Conservation (phyloP, 352 stramenopile genomes). For the Pythium myriotylum region DNA sequence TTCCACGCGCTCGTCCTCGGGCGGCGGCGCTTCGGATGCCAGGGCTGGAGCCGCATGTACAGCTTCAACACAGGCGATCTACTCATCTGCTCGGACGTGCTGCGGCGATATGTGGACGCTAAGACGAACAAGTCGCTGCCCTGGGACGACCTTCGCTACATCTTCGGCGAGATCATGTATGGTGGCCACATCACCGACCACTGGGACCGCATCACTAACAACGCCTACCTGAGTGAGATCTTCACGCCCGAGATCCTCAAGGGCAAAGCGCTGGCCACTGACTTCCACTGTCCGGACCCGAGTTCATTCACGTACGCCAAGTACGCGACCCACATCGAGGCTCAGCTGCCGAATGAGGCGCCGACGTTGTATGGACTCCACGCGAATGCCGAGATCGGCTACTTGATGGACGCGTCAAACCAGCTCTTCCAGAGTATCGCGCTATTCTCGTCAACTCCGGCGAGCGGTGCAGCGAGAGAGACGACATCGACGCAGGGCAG, state of each 20-base stretch:
- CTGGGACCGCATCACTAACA: constrained; percentile 86
- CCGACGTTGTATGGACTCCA: constrained; percentile 75
- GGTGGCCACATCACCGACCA: constrained; percentile 85
- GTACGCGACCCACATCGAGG: constrained; percentile 90
- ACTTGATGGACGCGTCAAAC: constrained; percentile 74
- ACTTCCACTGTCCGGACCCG: constrained; percentile 83
- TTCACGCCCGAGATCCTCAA: constrained; percentile 68
- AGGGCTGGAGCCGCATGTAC: constrained; percentile 93
- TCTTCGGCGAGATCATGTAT: constrained; percentile 95
- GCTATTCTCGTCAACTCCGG: constrained; percentile 81
- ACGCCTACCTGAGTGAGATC: constrained; percentile 63
- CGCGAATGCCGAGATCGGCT: constrained; percentile 81
- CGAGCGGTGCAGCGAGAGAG: constrained; percentile 1
- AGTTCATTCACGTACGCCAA: constrained; percentile 88
- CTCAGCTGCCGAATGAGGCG: constrained; percentile 62
- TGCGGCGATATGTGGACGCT: constrained; percentile 70
- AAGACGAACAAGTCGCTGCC: constrained; percentile 36
- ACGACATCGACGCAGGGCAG: not conserved
- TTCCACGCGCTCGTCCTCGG: constrained; percentile 94
- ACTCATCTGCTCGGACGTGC: constrained; percentile 89
- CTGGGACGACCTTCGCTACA: constrained; percentile 88
- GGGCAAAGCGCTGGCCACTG: constrained; percentile 53
- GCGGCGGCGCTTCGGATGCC: constrained; percentile 86
- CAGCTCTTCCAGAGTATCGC: constrained; percentile 88
- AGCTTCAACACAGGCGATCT: constrained; percentile 95